Conservation (phyloP, 257 asterid species). For the Nicotiana attenuata region DNA sequence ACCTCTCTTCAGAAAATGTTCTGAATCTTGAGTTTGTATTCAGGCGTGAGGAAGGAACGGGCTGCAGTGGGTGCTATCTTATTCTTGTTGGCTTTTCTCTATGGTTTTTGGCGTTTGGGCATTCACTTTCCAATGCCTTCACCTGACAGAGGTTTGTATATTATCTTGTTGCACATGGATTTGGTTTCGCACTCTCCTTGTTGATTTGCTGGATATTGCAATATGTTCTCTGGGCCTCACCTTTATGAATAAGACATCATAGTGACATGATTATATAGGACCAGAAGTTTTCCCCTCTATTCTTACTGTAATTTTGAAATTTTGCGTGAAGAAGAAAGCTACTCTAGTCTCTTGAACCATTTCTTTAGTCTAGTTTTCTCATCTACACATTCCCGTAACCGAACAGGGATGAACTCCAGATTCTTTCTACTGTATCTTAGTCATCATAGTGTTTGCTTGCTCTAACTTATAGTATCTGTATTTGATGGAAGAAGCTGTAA, state of each 20-base stretch:
- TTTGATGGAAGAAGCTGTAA: background rate
- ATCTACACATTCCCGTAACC: background rate
- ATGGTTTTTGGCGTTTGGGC: conserved; percentile 97
- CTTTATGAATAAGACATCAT: conserved; percentile 5
- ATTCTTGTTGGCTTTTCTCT: conserved; percentile 80
- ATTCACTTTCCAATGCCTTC: conserved; percentile 99
- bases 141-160: conserved; percentile 76
- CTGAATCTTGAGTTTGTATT: conserved; percentile 22
- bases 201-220: conserved; percentile 10
- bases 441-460: background rate
- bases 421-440: background rate
- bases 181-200: background rate
- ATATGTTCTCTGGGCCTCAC: background rate
- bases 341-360: background rate
- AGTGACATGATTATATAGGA: background rate
- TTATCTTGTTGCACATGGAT: background rate
- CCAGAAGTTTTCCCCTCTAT: background rate
- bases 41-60: conserved; percentile 83
- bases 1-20: background rate
- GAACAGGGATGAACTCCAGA: background rate
- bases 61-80: conserved; percentile 81
- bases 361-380: no score
- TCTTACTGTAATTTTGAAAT: background rate
- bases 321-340: background rate
- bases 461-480: background rate